Conservation (phyloP, 371 early-diverging fungal species). For the Mortierella polycephala region DNA sequence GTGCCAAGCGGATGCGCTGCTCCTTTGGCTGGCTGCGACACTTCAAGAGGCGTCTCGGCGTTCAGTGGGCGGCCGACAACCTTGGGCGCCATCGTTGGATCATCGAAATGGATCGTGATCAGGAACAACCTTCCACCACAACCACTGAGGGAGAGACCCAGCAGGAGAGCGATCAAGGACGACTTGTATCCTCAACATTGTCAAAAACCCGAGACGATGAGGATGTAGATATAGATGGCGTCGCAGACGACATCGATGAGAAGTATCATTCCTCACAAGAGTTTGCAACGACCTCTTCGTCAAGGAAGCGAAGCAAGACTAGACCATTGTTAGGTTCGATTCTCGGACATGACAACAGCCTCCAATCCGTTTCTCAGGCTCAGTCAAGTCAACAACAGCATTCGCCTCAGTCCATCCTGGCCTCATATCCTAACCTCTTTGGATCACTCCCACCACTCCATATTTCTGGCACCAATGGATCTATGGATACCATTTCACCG, state of each 20-base stretch:
- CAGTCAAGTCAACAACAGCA: slow-evolving; percentile 4
- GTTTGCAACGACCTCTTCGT: slow-evolving; percentile 22
- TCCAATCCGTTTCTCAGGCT: slow-evolving; percentile 2
- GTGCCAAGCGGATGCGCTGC: slow-evolving; percentile 50
- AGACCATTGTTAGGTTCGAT: not conserved
- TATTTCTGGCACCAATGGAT: slow-evolving; percentile 6
- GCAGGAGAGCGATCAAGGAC: not conserved
- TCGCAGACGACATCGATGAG: too few species aligned
- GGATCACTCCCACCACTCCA: slow-evolving; percentile 25
- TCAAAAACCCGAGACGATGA: slow-evolving; percentile 16
- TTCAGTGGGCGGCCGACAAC: slow-evolving; percentile 47
- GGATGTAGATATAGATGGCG: not conserved
- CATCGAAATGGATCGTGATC: slow-evolving; percentile 44
- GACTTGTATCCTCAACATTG: not conserved
- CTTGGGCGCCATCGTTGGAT: slow-evolving; percentile 44
- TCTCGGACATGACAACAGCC: slow-evolving; percentile 7
- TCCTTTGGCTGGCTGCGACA: slow-evolving; percentile 54
- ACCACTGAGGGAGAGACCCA: not conserved
- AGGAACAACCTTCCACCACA: not conserved
- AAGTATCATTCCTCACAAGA: slow-evolving; percentile 40
- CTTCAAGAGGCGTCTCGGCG: slow-evolving; percentile 49
- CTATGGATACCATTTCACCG: slow-evolving; percentile 37
- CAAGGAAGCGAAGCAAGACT: slow-evolving; percentile 15
- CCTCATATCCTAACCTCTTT: slow-evolving; percentile 30
- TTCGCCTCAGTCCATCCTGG: slow-evolving; percentile 21